These are phyloP conservation scores for Fonsecaea erecta DNA, from an alignment of 2,329 filamentous ascomycete species.

Conservation along the genomic window DNA sequence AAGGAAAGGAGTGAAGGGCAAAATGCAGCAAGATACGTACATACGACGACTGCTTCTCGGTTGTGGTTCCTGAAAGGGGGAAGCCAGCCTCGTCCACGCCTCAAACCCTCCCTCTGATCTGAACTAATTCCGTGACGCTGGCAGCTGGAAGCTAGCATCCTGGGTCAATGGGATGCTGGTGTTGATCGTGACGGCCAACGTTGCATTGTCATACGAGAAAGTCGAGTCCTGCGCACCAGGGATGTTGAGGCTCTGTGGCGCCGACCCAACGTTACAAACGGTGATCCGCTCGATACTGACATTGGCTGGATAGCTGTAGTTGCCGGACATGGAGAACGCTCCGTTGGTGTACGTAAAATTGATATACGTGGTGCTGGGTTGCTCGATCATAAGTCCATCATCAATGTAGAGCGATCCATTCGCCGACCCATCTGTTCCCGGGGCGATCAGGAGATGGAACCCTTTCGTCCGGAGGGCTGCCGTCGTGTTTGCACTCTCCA, in stretches of 20 bases:
- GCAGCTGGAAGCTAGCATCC: conserved; percentile 28
- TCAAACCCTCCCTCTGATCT: neutral
- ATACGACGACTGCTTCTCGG: neutral
- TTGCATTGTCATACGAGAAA: conserved; percentile 28
- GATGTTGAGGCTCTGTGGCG: conserved; percentile 22
- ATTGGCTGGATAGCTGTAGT: conserved; percentile 55
- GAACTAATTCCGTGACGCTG: neutral
- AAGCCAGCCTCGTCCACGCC: neutral
- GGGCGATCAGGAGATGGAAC: conserved; percentile 73
- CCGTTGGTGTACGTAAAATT: conserved; percentile 63
- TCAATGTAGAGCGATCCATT: conserved; percentile 74
- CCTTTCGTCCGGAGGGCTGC: conserved; percentile 64
- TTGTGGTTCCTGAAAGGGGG: neutral
- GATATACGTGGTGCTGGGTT: conserved; percentile 61
- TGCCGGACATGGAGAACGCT: conserved; percentile 57
- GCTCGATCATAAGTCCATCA: conserved; percentile 71
- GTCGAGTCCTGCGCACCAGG: conserved; percentile 20
- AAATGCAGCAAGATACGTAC: neutral
- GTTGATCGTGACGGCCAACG: conserved; percentile 38
- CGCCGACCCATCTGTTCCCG: conserved; percentile 66
- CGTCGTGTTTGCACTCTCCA: conserved; percentile 62
- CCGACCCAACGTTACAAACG: conserved; percentile 40
- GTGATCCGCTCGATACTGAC: conserved; percentile 44
- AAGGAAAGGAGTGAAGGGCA: neutral
- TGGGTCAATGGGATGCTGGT: conserved; percentile 38